These are phyloP conservation scores for Torulaspora indica DNA, from an alignment of 805 yeast species.

Conservation along the genomic window DNA sequence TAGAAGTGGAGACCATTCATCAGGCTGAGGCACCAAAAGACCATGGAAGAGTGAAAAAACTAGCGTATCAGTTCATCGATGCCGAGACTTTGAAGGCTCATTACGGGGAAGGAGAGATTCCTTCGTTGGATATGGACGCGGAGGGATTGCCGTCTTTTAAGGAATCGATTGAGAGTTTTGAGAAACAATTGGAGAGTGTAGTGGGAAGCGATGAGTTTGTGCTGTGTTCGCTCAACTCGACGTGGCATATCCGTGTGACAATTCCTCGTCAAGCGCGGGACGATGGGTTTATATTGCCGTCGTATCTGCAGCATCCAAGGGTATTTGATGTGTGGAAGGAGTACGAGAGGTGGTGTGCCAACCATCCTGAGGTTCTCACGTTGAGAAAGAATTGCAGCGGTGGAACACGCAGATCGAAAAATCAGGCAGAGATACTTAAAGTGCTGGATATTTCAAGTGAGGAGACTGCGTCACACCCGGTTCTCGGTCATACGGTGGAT, in stretches of 20 bases:
- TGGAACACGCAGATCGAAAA: conserved; percentile 10
- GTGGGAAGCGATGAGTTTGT: conserved; percentile 48
- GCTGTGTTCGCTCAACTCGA: conserved; percentile 58
- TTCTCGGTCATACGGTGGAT: conserved; percentile 22
- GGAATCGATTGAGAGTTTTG: conserved; percentile 57
- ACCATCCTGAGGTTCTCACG: conserved; percentile 42
- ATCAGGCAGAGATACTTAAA: conserved; percentile 13
- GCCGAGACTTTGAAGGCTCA: conserved; percentile 45
- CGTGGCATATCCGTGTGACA: conserved; percentile 72
- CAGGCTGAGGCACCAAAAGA: conserved; percentile 44
- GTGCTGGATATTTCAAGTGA: conserved; percentile 9
- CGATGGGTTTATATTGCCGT: conserved; percentile 64
- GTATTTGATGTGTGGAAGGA: conserved; percentile 74
- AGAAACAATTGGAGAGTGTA: conserved; percentile 44
- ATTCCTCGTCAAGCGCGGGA: conserved; percentile 79
- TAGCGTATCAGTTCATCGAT: conserved; percentile 64
- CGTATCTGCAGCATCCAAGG: conserved; percentile 68
- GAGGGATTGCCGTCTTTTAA: conserved; percentile 48
- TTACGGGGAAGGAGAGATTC: conserved; percentile 44
- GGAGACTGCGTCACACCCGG: conserved; percentile 5
- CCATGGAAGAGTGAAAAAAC: conserved; percentile 59
- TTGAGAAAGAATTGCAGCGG: conserved; percentile 11
- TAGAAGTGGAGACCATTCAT: conserved; percentile 24
- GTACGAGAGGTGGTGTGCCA: conserved; percentile 64
- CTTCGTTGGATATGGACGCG: conserved; percentile 54